These are phyloP conservation scores for Cicer bijugum DNA, from an alignment of 306 rosid species.

Conservation along the genomic window DNA sequence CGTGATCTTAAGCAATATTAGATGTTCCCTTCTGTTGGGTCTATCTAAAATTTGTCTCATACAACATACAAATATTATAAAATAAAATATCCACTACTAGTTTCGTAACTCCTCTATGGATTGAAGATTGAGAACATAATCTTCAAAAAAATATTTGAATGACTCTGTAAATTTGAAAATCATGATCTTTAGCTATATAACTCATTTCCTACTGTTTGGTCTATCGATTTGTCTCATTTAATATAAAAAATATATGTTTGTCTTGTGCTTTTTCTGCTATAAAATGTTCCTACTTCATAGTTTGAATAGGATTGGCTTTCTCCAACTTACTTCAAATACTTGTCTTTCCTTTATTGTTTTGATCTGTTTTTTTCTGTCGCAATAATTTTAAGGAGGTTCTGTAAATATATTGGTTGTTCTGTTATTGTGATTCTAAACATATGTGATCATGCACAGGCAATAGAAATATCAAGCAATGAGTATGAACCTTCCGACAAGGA, in stretches of 20 bases:
- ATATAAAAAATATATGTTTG: conserved; percentile 4
- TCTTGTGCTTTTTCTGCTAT: conserved; percentile 11
- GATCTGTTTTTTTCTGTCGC: conserved; percentile 22
- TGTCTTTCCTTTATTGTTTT: conserved; percentile 24
- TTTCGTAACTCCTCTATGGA: conserved; percentile 15
- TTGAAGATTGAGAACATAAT: conserved; percentile 32
- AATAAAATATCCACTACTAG: background rate
- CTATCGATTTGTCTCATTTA: conserved; percentile 14
- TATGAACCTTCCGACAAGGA: conserved; percentile 88
- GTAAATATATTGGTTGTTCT: conserved; percentile 5
- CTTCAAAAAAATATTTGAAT: conserved; percentile 7
- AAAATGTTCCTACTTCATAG: conserved; percentile 5
- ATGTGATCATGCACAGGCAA: conserved; percentile 61
- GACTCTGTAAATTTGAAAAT: conserved; percentile 23
- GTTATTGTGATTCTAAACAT: conserved; percentile 24
- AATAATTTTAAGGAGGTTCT: conserved; percentile 25
- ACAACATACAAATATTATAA: background rate
- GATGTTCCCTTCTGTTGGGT: conserved; percentile 26
- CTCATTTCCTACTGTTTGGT: conserved; percentile 28
- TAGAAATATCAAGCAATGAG: conserved; percentile 90
- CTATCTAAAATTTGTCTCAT: conserved; percentile 8
- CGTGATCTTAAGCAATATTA: conserved; percentile 14
- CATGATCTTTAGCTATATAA: conserved; percentile 13
- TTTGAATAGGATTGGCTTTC: conserved; percentile 22
- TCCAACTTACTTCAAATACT: conserved; percentile 20